A percentile compares a stretch with the other conserved stretches of the same genome.
phyloP scores from a whole-genome alignment of 2,329 filamentous ascomycete species.

The Epichloe amarillans region DNA sequence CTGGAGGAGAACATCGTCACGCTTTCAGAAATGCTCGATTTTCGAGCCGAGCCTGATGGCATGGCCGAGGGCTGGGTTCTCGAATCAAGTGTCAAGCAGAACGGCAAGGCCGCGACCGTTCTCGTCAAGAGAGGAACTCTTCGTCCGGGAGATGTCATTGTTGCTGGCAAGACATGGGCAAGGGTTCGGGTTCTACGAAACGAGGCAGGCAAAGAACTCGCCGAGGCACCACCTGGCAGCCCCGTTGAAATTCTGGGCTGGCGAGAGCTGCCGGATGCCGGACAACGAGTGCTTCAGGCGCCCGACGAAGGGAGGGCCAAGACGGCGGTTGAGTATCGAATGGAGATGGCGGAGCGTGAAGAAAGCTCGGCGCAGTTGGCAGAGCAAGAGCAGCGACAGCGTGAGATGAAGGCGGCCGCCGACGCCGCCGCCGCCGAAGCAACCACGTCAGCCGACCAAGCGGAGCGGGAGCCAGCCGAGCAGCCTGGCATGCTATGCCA shows the following conservation, averaged over 20 bases:
- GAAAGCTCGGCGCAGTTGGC: slow-evolving; percentile 73
- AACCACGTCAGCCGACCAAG: slow-evolving; percentile 17
- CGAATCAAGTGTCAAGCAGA: slow-evolving; percentile 76
- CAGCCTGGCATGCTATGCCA: slow-evolving; percentile 39
- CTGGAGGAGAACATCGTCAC: slow-evolving; percentile 84
- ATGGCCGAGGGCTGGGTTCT: slow-evolving; percentile 86
- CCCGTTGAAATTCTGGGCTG: slow-evolving; percentile 93
- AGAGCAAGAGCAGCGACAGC: slow-evolving; percentile 49
- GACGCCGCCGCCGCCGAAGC: slow-evolving; percentile 23
- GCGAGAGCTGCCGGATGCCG: slow-evolving; percentile 68
- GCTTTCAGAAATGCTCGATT: slow-evolving; percentile 79
- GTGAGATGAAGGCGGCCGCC: slow-evolving; percentile 33
- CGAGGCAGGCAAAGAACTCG: slow-evolving; percentile 61
- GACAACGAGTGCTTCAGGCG: slow-evolving; percentile 78
- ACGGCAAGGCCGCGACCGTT: slow-evolving; percentile 76
- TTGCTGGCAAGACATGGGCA: slow-evolving; percentile 80
- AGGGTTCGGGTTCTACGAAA: slow-evolving; percentile 74
- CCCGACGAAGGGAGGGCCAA: slow-evolving; percentile 66
- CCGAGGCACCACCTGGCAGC: slow-evolving; percentile 70
- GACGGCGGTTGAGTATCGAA: slow-evolving; percentile 61
- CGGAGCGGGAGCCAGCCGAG: slow-evolving; percentile 23
- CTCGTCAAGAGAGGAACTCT: slow-evolving; percentile 82
- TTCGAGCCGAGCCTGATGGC: slow-evolving; percentile 65
- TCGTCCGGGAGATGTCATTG: slow-evolving; percentile 64
- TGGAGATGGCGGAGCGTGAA: slow-evolving; percentile 56